phyloP scores from a whole-genome alignment of 2,329 filamentous ascomycete genomes.

The Helotiales sp. region DNA sequence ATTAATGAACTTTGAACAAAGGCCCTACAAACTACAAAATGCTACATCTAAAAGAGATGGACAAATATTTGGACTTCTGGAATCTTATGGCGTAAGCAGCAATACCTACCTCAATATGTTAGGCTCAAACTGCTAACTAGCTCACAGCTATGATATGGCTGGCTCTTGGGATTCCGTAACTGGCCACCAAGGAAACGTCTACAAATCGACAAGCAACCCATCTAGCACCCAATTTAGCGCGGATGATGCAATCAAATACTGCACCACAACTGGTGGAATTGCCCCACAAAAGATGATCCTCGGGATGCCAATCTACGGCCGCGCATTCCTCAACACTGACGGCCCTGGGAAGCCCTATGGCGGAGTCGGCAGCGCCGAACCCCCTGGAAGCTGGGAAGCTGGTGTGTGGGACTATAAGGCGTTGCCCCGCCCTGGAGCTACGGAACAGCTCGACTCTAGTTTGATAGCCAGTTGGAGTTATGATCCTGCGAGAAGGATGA shows the following conservation, averaged over 20 bases:
- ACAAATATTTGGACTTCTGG: slow-evolving; percentile 56
- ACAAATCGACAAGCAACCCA: slow-evolving; percentile 56
- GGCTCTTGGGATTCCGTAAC: slow-evolving; percentile 47
- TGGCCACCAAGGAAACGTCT: slow-evolving; percentile 72
- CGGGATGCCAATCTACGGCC: too few relatives aligned
- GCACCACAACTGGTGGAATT: too few relatives aligned
- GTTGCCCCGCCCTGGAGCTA: slow-evolving; percentile 64
- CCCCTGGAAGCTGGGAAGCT: slow-evolving; percentile 69
- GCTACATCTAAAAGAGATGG: slow-evolving; percentile 53
- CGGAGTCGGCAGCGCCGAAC: slow-evolving; percentile 56
- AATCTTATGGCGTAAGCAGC: slow-evolving; percentile 68
- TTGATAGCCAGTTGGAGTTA: slow-evolving; percentile 73
- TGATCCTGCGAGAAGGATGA: slow-evolving; percentile 59
- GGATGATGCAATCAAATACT: too few relatives aligned
- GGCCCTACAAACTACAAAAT: slow-evolving; percentile 46
- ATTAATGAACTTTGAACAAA: slow-evolving; percentile 34
- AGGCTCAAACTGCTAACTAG: not conserved
- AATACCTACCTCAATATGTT: not conserved
- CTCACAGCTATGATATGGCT: slow-evolving; percentile 57
- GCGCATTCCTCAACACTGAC: too few relatives aligned
- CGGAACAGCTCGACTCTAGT: slow-evolving; percentile 59
- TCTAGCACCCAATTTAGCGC: slow-evolving; percentile 51
- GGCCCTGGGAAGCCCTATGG: slow-evolving; percentile 65
- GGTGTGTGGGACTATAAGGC: slow-evolving; percentile 82
- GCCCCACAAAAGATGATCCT: too few relatives aligned